Conservation (phyloP, 345 rosid species). For the Citrus reticulata region DNA sequence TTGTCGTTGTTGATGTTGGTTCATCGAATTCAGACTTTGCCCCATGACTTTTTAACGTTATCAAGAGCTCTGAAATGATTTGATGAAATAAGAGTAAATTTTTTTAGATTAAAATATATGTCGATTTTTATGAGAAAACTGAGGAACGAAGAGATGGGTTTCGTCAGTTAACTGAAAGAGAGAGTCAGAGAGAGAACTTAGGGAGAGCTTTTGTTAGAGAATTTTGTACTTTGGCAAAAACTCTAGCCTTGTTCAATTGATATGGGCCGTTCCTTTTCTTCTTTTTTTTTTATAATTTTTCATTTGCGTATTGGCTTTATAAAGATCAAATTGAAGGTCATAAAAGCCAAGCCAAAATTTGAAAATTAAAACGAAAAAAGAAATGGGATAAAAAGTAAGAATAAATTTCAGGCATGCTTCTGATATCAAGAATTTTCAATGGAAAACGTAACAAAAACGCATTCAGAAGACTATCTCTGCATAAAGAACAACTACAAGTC, state of each 20-base stretch:
- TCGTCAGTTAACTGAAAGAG: background rate
- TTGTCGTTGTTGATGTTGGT: constrained; percentile 7
- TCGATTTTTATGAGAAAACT: background rate
- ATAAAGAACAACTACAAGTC: background rate
- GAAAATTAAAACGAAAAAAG: background rate
- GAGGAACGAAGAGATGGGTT: background rate
- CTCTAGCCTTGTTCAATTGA: background rate
- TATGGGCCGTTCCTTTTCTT: background rate
- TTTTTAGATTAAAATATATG: too few relatives aligned
- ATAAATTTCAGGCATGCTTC: background rate
- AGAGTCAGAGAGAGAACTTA: background rate
- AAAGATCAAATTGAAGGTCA: background rate
- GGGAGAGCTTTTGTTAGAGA: background rate
- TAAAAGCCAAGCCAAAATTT: background rate
- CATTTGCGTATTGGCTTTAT: background rate
- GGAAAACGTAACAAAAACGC: background rate
- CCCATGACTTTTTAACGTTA: constrained; percentile 23
- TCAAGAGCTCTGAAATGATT: background rate
- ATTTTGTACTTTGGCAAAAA: background rate
- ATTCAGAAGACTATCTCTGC: background rate
- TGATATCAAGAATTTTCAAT: background rate
- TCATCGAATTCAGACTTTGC: constrained; percentile 32
- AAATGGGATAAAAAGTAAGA: too few relatives aligned
- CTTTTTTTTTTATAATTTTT: background rate
- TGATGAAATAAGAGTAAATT: background rate